Evolutionary conservation across 208 protist species (phyloP), one percentile per base, ranked within the genome.

Genomic region (Vickermania ingenoplastis): DNA sequence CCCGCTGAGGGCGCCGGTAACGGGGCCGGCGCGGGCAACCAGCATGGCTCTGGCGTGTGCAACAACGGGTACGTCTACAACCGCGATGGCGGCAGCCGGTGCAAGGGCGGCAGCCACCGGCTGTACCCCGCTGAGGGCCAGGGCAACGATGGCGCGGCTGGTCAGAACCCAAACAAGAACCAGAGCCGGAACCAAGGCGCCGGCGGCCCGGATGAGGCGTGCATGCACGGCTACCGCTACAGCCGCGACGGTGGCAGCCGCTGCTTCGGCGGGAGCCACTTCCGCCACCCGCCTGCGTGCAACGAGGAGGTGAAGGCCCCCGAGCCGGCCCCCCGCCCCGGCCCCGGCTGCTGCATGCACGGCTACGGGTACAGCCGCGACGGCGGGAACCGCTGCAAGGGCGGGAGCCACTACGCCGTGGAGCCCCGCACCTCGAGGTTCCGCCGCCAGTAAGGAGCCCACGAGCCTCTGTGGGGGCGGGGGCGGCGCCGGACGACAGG

Each of bases 401-500:
- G 36, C 36, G 36, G 36, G 36, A 45, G 36, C 36, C 36, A 45
- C 36, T 45, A 45, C 36, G 36, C n/a, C n/a, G n/a, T n/a, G n/a
- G n/a, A n/a, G n/a, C n/a, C n/a, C n/a, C n/a, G n/a, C n/a, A n/a
- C n/a, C n/a, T n/a, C n/a, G n/a, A n/a, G n/a, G n/a, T n/a, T n/a
- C n/a, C n/a, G n/a, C n/a, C n/a, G n/a, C n/a, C n/a, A n/a, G n/a
- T n/a, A n/a, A n/a, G n/a, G n/a, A n/a, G n/a, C n/a, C n/a, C n/a
- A 45, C 7, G 36, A 45, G 17, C 36, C 11, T 17, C 36, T 17
- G 11, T n/a, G 36, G 17, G 36, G 17, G 36, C 36, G 36, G 17
- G 36, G 17, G 36, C 36, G 11, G 17, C 36, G 36, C n/a, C n/a
- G n/a, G n/a, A n/a, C n/a, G n/a, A n/a, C n/a, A n/a, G n/a, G n/a